Percentiles rank a stretch among this genome's conserved stretches.
Evolutionary conservation across 768 basidiomycete species (phyloP).

Genomic region (Cyclocybe cylindracea): DNA sequence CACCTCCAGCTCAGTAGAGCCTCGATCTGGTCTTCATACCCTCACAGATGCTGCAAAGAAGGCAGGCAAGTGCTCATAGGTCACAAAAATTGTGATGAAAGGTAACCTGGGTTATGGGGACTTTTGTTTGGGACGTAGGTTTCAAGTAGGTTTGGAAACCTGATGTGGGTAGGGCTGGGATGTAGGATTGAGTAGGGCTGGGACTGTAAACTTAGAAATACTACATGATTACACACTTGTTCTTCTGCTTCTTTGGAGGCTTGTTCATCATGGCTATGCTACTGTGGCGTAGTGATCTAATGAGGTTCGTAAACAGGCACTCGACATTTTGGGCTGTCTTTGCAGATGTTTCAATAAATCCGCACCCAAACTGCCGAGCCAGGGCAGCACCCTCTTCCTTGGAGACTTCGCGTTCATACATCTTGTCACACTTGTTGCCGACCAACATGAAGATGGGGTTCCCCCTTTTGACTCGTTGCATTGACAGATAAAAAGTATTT

Average conservation of each 20-base stretch:
- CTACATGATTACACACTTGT: constrained; percentile 75
- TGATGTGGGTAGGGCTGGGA: no score
- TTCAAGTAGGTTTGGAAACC: no score
- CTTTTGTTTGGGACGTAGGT: no score
- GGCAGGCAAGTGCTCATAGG: no score
- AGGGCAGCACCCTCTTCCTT: constrained; percentile 84
- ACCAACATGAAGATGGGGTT: constrained; percentile 91
- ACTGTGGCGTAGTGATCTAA: constrained; percentile 76
- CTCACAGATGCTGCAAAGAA: no score
- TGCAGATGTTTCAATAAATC: constrained; percentile 94
- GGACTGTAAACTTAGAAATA: no score
- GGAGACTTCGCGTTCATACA: constrained; percentile 88
- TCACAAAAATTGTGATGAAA: no score
- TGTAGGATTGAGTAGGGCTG: no score
- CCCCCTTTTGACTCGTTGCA: constrained; percentile 84
- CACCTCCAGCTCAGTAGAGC: no score
- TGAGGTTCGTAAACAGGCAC: constrained; percentile 83
- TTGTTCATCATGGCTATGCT: constrained; percentile 43
- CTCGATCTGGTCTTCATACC: no score
- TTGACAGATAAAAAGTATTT: constrained; percentile 89
- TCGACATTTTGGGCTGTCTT: constrained; percentile 95
- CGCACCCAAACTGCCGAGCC: constrained; percentile 85
- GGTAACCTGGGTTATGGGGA: no score
- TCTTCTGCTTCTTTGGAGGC: constrained; percentile 44
- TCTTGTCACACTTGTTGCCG: constrained; percentile 95